Base-by-base conservation (phyloP, 441 rosid genomes). In the Flueggea neowawraea region DNA sequence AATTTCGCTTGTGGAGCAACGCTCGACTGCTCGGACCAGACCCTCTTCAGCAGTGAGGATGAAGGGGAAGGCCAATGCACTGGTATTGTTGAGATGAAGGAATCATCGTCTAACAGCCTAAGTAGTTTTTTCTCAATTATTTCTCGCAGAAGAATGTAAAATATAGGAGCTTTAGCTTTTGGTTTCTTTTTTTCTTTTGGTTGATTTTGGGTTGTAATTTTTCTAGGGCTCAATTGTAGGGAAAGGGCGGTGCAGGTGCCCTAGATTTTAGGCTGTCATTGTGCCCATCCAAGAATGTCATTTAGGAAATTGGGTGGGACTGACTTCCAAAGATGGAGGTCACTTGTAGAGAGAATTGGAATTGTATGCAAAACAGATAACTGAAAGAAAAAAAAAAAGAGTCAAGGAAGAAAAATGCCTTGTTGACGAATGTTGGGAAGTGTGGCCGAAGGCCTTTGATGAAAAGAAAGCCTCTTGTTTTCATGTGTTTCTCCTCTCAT, bases 1-100 rank as follows among this genome's bases (percentile, higher is more conserved):
- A 95, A 95, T 61, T 75, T 72, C 67, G 98, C 98, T 0, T 95
- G 99, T 60, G 97, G 99, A 43, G 99, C 99, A 48, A 84, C 99
- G 2, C 86, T 95, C 3, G 99, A 95, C 82, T 95, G 99, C 78
- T 73, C 90, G 4, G 99, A 95, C 74, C 90, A 89, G 78, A 95
- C 99, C 56, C 97, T 95, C 14, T 95, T 95, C 78, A 89, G 99
- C 66, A 78, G 86, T 0, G 84, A 73, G 52, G 91, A 85, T 52
- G 97, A 86, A 66, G 82, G 85, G 0, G 90, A 84, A 31, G 88
- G 85, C 36, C 92, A 91, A 54, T 95, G 99, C 83, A 95, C 99
- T 0, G 99, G 99, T 36, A 80, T 87, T 2, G 89, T 82, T 3
- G 93, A 86, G 68, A 70, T 81, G 62, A 78, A 75, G 67, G 70